Evolutionary conservation across 768 basidiomycete genomes (phyloP), one percentile per base, ranked within the genome.

Genomic region (Suillus cothurnatus): DNA sequence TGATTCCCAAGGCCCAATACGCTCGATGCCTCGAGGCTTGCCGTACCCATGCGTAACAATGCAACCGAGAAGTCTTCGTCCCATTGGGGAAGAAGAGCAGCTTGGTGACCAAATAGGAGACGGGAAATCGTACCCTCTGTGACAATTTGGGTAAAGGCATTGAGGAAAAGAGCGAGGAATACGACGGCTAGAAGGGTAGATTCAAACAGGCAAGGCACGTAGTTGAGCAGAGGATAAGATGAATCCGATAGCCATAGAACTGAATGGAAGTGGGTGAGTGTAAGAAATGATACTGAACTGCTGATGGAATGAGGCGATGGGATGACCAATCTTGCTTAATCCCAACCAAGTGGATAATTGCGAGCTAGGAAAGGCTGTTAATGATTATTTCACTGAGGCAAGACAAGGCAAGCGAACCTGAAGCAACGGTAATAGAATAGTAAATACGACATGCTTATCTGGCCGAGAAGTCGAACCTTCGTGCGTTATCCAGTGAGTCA

Each of bases 61-160:
- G 88, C 84, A 26, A 92, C 82, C 7, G 86, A 85, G 74, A 90
- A 92, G 71, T 92, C 90, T 73, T 92, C 91, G 45, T 92, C 89
- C 72, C 81, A 82, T 21, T 83, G 85, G 2, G 88, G 80, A 43
- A 81, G 69, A 38, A 85, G 72, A 28, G 74, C 76, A 72, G 80
- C 71, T 65, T 75, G 70, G 31, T 75, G 76, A 8, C 87, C 88
- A 38, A 88, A 83, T n/a, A 91, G 78, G 14, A 89, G 81, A 4
- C 86, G 81, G 39, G 86, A 81, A 15, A 93, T 72, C 7, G 79
- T 69, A 5, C 91, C 90, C 62, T 86, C 82, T 23, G 88, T 79
- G 28, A 92, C 78, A 23, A 93, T 73, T 73, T 92, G 92, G 0
- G 88, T 87, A 67, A 91, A 68, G 14, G 78, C 80, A 66, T 91